Conservation (phyloP, 116 monocot species). For the Zostera marina region DNA sequence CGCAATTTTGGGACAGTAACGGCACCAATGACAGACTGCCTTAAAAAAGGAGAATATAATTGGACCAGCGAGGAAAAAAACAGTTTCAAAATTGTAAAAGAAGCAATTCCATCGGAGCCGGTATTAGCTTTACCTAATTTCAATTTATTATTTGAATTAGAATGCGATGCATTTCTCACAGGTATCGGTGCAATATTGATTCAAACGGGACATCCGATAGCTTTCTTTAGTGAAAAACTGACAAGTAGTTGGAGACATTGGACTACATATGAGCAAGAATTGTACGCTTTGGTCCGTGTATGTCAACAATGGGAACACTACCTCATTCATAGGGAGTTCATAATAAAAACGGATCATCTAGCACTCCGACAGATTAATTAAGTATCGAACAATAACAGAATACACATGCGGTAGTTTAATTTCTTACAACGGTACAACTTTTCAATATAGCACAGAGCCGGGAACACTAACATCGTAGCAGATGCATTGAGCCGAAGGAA, state of each 20-base stretch:
- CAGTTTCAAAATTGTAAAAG: too few relatives aligned
- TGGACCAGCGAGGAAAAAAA: too few relatives aligned
- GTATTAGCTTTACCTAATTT: conserved; percentile 4
- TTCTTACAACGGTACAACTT: neutral
- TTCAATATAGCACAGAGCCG: too few relatives aligned
- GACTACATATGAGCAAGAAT: conserved; percentile 3
- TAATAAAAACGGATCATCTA: conserved; percentile 1
- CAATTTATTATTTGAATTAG: neutral
- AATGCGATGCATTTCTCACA: conserved; percentile 4
- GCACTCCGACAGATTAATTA: neutral
- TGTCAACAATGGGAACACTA: conserved; percentile 7
- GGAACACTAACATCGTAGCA: too few relatives aligned
- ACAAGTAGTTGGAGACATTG: neutral
- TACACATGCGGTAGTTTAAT: neutral
- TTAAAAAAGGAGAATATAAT: neutral
- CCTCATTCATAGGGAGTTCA: neutral
- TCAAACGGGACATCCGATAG: neutral
- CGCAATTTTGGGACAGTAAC: too few relatives aligned
- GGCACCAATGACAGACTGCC: neutral
- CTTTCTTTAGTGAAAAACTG: conserved; percentile 8
- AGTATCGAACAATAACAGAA: neutral
- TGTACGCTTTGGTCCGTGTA: conserved; percentile 3
- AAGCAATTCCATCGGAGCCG: neutral
- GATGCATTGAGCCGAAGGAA: too few relatives aligned
- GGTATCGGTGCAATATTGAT: conserved; percentile 3